Evolutionary conservation across 768 basidiomycete species (phyloP), one percentile per base, ranked within the genome.

Genomic region (Lepiota subincarnata): DNA sequence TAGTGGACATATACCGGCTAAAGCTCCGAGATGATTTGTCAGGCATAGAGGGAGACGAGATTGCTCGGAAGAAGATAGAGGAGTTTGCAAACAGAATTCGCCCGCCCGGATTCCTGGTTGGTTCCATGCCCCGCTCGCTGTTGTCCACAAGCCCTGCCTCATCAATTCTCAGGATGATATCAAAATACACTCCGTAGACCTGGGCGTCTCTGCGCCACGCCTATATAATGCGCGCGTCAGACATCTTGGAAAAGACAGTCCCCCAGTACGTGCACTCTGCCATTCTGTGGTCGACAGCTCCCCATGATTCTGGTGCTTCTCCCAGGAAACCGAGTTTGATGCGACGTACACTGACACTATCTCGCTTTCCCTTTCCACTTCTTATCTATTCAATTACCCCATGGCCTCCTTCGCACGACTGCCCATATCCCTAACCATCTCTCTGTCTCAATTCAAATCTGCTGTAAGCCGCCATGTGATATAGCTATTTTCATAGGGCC

Each of bases 291-390:
- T 10, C 31, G 31, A 37, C 19, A 18, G 22, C 20, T 40, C 53
- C n/a, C 54, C 19, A 46, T 45, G 47, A 38, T 50, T 53, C 48
- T 5, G 45, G 59, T 47, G 13, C 43, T 35, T 39, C 19, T 49
- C n/a, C n/a, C 61, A 95, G 91, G 80, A 86, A 60, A 84, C 84
- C 42, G 84, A 92, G 66, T 84, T 96, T 47, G 91, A 92, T 61
- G 73, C 95, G 62, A 79, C 82, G 48, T 98, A 98, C 64, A 77
- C 78, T 5, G 97, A 98, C 67, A 83, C 83, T 6, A 61, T 93
- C 38, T 91, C 93, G 2, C 73, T 98, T 58, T 95, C 84, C 20
- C 78, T 84, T 53, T 98, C 82, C 56, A 96, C 81, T 20, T 92
- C 82, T 53, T 91, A 83, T 68, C 80, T 86, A 53, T 92, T 83